A percentile compares a stretch with the other conserved stretches of the same genome.
Conservation (phyloP, 2,329 filamentous ascomycete genomes). For the Verticillium isaacii region DNA sequence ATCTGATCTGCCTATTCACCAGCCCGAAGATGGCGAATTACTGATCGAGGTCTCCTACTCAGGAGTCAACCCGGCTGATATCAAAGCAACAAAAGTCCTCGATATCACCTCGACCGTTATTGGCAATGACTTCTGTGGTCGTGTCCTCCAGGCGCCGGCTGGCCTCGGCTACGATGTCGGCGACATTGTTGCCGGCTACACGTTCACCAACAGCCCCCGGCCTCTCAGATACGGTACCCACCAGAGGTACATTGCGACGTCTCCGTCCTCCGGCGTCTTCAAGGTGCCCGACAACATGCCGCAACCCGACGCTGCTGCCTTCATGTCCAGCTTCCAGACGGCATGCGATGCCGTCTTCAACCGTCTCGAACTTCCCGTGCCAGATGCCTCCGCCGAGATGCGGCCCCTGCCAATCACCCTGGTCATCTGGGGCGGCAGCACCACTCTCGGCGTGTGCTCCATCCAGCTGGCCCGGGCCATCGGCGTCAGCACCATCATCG, state of each 20-base stretch:
- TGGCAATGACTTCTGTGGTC: background rate
- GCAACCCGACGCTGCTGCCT: background rate
- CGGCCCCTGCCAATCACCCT: background rate
- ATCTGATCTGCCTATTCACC: too few relatives aligned
- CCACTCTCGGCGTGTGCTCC: background rate
- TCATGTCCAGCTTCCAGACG: background rate
- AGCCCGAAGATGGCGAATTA: background rate
- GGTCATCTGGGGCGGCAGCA: background rate
- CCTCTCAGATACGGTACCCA: background rate
- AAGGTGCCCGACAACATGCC: background rate
- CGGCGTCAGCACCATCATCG: background rate
- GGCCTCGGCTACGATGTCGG: background rate
- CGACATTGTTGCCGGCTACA: slow-evolving; percentile 1
- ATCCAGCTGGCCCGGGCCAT: background rate
- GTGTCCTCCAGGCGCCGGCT: too few relatives aligned
- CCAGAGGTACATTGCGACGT: background rate
- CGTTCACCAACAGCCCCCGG: background rate
- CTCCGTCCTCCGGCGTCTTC: background rate
- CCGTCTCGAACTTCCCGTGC: background rate
- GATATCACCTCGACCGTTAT: background rate
- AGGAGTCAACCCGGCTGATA: slow-evolving; percentile 1
- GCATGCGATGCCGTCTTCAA: slow-evolving; percentile 3
- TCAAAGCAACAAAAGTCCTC: background rate
- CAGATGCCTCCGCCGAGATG: background rate
- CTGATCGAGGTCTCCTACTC: background rate